Conservation (phyloP, 2,329 filamentous ascomycete species). For the Ophiognomonia clavigignenti-juglandacearum region DNA sequence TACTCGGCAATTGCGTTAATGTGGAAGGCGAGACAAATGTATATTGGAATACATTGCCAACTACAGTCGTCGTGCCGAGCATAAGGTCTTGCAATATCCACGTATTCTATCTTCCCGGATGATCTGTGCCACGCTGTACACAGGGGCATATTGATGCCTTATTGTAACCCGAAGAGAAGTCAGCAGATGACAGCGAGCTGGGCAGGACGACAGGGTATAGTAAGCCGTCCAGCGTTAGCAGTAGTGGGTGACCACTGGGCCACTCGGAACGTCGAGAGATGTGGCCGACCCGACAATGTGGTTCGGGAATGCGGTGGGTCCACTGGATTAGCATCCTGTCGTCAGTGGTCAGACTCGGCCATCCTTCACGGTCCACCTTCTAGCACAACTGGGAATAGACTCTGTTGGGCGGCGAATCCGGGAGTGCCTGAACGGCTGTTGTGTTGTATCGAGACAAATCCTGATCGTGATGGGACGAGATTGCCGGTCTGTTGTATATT, state of each 20-base stretch:
- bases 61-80: no score
- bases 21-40: background rate
- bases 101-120: background rate
- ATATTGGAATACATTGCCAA: no score
- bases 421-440: background rate
- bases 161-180: background rate
- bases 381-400: background rate
- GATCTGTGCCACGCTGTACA: background rate
- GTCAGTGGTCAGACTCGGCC: background rate
- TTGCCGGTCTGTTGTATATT: no score
- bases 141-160: background rate
- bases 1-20: constrained; percentile 2
- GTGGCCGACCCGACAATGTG: constrained; percentile 3
- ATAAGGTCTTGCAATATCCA: no score
- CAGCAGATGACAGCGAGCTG: background rate
- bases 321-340: background rate
- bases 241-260: background rate
- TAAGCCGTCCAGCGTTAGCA: background rate
- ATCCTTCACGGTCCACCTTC: no score
- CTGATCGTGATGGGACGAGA: background rate
- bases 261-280: background rate
- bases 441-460: background rate
- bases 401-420: background rate
- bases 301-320: background rate
- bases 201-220: no score